Base-by-base conservation (phyloP, 177 flowering plant genomes). In the Vitis hybrid region DNA sequence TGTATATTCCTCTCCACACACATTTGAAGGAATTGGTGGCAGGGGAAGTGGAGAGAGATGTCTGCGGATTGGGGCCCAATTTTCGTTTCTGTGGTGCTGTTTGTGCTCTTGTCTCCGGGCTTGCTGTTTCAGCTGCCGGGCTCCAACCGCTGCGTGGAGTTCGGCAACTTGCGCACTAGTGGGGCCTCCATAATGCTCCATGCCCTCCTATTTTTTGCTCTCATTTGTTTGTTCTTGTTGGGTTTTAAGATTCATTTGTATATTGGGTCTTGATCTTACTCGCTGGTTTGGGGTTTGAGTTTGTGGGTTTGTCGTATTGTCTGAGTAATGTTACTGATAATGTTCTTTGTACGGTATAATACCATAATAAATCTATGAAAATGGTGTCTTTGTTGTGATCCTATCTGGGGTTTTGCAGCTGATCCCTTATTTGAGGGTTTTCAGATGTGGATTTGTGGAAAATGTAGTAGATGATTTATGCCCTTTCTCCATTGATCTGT, bases 51-150 rank as follows among this genome's bases (percentile, higher is more conserved):
- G 49, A 49, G 11, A 11, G 16, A 55, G 67, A 21, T 30, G 32
- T 30, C 32, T 30, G 32, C 73, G 19, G 81, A 84, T 50, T 84
- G 88, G 88, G 88, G 83, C 4, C 88, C 86, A 13, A 74, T 85
- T 11, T 65, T 83, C 12, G 80, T 85, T 13, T 78, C 87, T 1
- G 85, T 79, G 73, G 59, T 85, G 57, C 74, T 85, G 75, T 85
- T 81, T 54, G 80, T 85, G 70, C 68, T 85, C 69, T 56, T 85
- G 21, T 60, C 85, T 6, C 87, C 86, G 12, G 88, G 88, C 5
- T 69, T 85, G 68, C 68, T 85, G 70, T 85, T 80, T 55, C 89
- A 83, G 78, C 9, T 85, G 6, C 89, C 87, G 2, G 87, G 84
- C 2, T 66, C 48, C 5, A 56, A 60, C 9, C n/a, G 82, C 48